Evolutionary conservation across 1,284 basidiomycete species (phyloP).

Genomic region (Apiotrichum brassicae): DNA sequence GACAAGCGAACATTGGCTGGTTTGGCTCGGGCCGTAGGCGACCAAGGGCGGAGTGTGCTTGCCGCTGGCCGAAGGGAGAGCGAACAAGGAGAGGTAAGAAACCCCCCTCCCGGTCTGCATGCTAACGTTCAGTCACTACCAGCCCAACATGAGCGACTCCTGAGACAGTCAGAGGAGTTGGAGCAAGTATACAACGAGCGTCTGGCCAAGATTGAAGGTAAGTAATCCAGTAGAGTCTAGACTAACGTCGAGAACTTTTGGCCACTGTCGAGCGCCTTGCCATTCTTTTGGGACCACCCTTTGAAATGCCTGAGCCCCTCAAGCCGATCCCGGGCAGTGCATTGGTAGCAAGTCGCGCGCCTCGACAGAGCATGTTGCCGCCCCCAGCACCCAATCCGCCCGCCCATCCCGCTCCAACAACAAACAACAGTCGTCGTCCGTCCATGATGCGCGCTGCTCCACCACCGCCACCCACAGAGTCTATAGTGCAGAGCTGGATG

Average conservation of each 20-base stretch:
- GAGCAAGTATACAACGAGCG: conserved; percentile 34
- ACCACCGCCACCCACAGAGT: background rate
- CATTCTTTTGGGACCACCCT: conserved; percentile 36
- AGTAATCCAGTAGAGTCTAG: background rate
- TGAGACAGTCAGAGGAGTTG: conserved; percentile 29
- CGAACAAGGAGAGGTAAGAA: conserved; percentile 26
- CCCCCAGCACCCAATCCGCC: background rate
- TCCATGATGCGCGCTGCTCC: background rate
- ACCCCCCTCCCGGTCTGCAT: background rate
- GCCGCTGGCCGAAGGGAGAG: conserved; percentile 26
- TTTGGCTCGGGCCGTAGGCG: conserved; percentile 34
- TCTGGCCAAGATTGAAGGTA: conserved; percentile 29
- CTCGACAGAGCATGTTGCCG: background rate
- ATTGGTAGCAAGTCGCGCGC: conserved; percentile 2
- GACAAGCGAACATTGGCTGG: conserved; percentile 24
- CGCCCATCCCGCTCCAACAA: conserved; percentile 9
- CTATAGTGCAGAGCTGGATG: conserved; percentile 19
- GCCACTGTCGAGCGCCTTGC: conserved; percentile 24
- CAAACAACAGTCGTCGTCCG: conserved; percentile 8
- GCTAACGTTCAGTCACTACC: conserved; percentile 26
- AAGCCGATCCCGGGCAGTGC: conserved; percentile 26
- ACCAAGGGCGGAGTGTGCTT: conserved; percentile 30
- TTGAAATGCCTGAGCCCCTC: conserved; percentile 32
- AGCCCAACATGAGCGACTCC: conserved; percentile 30
- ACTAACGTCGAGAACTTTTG: conserved; percentile 12